Evolutionary conservation across 371 early-diverging fungal species (phyloP), one percentile per base, ranked within the genome.

Genomic region (Haplosporangium sp.): DNA sequence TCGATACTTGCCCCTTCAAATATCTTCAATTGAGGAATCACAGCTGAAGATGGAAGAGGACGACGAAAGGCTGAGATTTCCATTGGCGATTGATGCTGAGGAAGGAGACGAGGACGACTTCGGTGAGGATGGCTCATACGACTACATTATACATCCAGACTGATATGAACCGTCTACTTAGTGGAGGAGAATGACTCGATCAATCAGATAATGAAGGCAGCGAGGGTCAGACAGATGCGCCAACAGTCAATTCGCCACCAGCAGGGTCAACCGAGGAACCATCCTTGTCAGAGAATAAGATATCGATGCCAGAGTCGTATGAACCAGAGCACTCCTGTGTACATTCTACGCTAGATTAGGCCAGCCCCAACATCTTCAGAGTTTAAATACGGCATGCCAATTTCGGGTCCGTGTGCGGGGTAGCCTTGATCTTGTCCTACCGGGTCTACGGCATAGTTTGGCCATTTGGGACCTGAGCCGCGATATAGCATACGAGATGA

Each of bases 331-430:
- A 14, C 65, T 51, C n/a, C 36, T 60, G 2, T 18, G 55, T 45
- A 56, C 50, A 18, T 62, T 73, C 20, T 73, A 62, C 54, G 20
- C 12, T 18, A 62, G 62, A 8, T n/a, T 73, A 36, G 73, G 73
- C 0, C 45, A 46, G 47, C 36, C 56, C 41, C 18, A 7, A 6
- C 42, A 73, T 1, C 61, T 73, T 9, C 12, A 8, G 6, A 7
- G 6, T 3, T 56, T 74, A 5, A 43, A 74, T 59, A 74, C 59
- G 55, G 20, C 58, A 23, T 14, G 57, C 36, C 37, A 52, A 14
- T 74, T 68, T 37, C 63, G 68, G 10, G 52, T 74, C 20, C 60
- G 64, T 6, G 38, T 63, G 42, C 45, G 55, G 36, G 68, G 67
- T n/a, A 68, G 74, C 0, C 64, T 74, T 3, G 64, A 54, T 5